These are phyloP conservation scores for Apiotrichum sp. DNA, from an alignment of 1,284 basidiomycete species.

Conservation along the genomic window DNA sequence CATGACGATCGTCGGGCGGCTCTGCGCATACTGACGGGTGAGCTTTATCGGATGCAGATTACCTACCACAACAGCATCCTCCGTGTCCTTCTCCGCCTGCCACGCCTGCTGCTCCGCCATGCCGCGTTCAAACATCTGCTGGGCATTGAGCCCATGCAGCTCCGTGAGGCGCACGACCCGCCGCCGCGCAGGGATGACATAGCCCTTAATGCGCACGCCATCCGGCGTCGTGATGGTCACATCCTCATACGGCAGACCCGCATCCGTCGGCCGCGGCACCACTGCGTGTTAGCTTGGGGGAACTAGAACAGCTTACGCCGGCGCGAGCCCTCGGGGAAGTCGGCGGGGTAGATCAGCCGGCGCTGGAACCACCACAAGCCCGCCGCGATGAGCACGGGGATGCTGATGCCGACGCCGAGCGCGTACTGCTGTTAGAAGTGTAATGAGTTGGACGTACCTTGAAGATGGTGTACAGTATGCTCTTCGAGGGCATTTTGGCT, in stretches of 20 bases:
- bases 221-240: constrained; percentile 62
- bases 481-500: constrained; percentile 5
- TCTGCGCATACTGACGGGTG: constrained; percentile 56
- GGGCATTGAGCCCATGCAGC: constrained; percentile 18
- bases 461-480: constrained; percentile 49
- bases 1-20: constrained; percentile 76
- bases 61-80: constrained; percentile 29
- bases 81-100: constrained; percentile 28
- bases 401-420: constrained; percentile 24
- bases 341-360: constrained; percentile 80
- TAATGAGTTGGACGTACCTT: constrained; percentile 51
- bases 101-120: constrained; percentile 24
- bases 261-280: constrained; percentile 64
- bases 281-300: constrained; percentile 47
- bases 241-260: constrained; percentile 65
- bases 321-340: constrained; percentile 77
- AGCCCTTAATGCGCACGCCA: constrained; percentile 57
- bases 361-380: constrained; percentile 79
- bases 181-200: constrained; percentile 52
- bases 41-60: not conserved
- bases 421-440: constrained; percentile 26
- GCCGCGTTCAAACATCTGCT: constrained; percentile 22
- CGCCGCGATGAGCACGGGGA: constrained; percentile 51
- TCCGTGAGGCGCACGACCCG: constrained; percentile 21
- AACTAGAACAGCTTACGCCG: constrained; percentile 51